phyloP scores from a whole-genome alignment of 2,329 filamentous ascomycete genomes.

The Ascochyta pisi region DNA sequence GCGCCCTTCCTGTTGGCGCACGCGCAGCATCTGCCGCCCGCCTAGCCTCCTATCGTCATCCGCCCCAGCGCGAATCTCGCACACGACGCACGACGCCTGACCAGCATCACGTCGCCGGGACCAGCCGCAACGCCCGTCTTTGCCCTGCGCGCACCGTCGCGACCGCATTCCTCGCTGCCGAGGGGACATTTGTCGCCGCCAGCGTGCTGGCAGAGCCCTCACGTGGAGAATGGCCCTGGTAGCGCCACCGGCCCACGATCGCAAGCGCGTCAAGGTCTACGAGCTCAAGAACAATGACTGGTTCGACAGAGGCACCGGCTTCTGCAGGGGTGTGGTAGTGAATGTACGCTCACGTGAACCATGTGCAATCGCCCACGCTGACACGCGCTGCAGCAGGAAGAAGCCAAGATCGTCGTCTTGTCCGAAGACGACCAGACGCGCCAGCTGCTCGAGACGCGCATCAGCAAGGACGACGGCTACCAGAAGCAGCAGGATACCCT shows the following conservation, averaged over 20 bases:
- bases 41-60: conserved; percentile 31
- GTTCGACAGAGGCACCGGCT: conserved; percentile 97
- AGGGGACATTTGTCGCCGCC: conserved; percentile 42
- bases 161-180: conserved; percentile 43
- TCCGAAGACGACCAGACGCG: conserved; percentile 90
- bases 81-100: conserved; percentile 22
- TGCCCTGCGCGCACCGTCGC: conserved; percentile 32
- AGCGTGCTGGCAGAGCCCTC: conserved; percentile 39
- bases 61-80: conserved; percentile 28
- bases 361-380: conserved; percentile 37
- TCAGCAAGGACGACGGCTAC: conserved; percentile 93
- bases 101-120: conserved; percentile 12
- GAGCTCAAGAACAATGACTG: conserved; percentile 98
- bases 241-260: conserved; percentile 57
- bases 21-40: conserved; percentile 20
- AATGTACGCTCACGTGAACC: conserved; percentile 63
- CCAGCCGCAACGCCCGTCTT: conserved; percentile 8
- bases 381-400: conserved; percentile 69
- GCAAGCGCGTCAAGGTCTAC: conserved; percentile 92
- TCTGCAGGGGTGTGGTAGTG: conserved; percentile 80
- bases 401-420: conserved; percentile 86
- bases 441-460: conserved; percentile 84
- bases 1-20: conserved; percentile 1
- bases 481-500: conserved; percentile 99
- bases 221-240: conserved; percentile 49